Evolutionary conservation across 2,329 filamentous ascomycete genomes (phyloP), one percentile per base, ranked within the genome.

Genomic region (Sporothrix variecibatus): DNA sequence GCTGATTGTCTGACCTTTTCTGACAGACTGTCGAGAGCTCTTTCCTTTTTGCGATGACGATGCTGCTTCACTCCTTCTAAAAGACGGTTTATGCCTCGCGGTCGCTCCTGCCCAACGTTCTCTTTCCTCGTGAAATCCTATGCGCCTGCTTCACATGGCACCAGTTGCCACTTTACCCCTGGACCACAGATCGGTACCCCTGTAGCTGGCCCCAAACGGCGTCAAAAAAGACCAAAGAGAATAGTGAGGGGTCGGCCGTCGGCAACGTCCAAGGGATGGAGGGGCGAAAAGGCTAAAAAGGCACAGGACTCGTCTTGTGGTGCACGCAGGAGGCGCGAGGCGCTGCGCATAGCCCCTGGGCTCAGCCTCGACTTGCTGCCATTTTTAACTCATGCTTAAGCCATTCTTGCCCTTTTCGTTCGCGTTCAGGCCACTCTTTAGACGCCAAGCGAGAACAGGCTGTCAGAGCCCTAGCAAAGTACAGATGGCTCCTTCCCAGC

Each of bases 301-400:
- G 58, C 58, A 62, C 12, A 62, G 58, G 11, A 62, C 6, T 62
- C 23, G 26, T 7, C 51, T 17, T 17, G 20, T 23, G n/a, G 20
- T 53, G n/a, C 23, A 56, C 51, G 11, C 23, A 56, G 51, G 62
- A 43, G 60, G 60, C 34, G 60, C 34, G 62, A 28, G 64, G 64
- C 64, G n/a, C 62, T 68, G 65, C 65, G 65, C 65, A 68, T 43
- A 28, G 65, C 65, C 65, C 56, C 43, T 49, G 65, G 43, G 43
- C 65, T 68, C 43, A 68, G 65, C 65, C 65, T 34, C 65, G 9
- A 26, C 8, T 68, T 68, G 65, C 43, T 51, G 65, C 65, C 65
- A 68, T 68, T 68, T 68, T 51, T 51, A 68, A 51, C 26, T n/a
- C 62, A 23, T 43, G 7, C 11, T 23, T 43, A 7, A 17, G 60